Evolutionary conservation across 1,284 basidiomycete species (phyloP), one percentile per base, ranked within the genome.

Genomic region (Cryptococcus depauperatus): DNA sequence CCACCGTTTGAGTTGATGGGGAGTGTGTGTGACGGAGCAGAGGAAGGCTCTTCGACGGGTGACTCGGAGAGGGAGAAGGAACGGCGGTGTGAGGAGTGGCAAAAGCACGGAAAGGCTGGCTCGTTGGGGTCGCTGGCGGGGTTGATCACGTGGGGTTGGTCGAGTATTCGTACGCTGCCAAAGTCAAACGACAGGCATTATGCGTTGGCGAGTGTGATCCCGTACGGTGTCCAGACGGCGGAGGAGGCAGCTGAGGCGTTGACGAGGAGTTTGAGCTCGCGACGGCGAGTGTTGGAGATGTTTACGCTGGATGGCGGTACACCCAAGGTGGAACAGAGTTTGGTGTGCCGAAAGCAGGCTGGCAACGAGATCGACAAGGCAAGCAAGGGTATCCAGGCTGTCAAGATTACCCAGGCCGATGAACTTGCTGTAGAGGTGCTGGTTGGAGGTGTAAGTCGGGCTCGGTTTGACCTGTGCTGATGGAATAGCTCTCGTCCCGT

Each of bases 1-100:
- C 60, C 60, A 3, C 60, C 60, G 1, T 62, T 62, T 44, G 60
- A 62, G 27, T 37, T 42, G 13, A 61, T 61, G 59, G 59, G 57
- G 13, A 52, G 51, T 26, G 39, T 30, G 14, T 18, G 37, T 27
- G 33, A 37, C 5, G 33, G 35, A 16, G 41, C 10, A 9, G 10
- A 14, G 14, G 19, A 32, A 16, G 26, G 32, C 37, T 27, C 33
- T 9, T 45, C 44, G n/a, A 21, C 40, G 6, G 35, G 34, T 10
- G 10, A 21, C 13, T 37, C 46, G 21, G 42, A 30, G 16, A 37
- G 44, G 26, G 21, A 22, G 30, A 39, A 30, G 28, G 18, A 14
- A 30, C n/a, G n/a, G n/a, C n/a, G n/a, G n/a, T 13, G 23, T 14
- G 46, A 47, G 18, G 33, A 41, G 13, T 27, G 42, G 6, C 25